These are phyloP conservation scores for Aspergillus heteromorphus DNA, from an alignment of 495 filamentous ascomycete species.

Conservation along the genomic window DNA sequence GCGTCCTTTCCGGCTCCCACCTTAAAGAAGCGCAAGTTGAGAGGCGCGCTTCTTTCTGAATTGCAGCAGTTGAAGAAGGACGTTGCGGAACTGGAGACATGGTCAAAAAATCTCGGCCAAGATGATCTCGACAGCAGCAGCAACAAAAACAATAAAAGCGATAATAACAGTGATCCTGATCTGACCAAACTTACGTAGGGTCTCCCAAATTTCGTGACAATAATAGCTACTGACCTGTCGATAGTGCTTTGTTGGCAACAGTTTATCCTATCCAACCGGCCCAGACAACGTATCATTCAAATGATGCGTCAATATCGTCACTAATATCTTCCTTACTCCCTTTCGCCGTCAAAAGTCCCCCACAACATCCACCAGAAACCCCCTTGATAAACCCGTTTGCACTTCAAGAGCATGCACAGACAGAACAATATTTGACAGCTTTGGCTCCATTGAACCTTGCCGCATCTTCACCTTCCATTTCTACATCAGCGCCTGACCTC, in stretches of 20 bases:
- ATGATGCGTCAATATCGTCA: slow-evolving; percentile 29
- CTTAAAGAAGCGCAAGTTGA: slow-evolving; percentile 27
- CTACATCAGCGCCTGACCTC: slow-evolving; percentile 10
- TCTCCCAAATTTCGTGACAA: background rate
- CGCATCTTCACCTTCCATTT: slow-evolving; percentile 20
- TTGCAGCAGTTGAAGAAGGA: slow-evolving; percentile 31
- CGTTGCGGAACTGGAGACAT: slow-evolving; percentile 32
- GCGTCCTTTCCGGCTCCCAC: slow-evolving; percentile 20
- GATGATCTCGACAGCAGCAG: slow-evolving; percentile 6
- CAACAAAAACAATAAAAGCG: slow-evolving; percentile 15
- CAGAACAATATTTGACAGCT: slow-evolving; percentile 30
- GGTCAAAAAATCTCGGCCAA: slow-evolving; percentile 21
- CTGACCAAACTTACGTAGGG: slow-evolving; percentile 31
- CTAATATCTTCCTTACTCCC: slow-evolving; percentile 38
- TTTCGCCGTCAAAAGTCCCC: slow-evolving; percentile 30
- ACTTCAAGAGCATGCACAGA: slow-evolving; percentile 23
- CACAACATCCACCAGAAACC: slow-evolving; percentile 17
- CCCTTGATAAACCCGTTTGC: slow-evolving; percentile 34
- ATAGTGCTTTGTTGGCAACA: slow-evolving; percentile 23
- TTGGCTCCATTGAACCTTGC: slow-evolving; percentile 35
- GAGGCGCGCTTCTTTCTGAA: slow-evolving; percentile 27
- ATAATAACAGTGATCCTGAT: slow-evolving; percentile 19
- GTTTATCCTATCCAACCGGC: slow-evolving; percentile 21
- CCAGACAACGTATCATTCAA: slow-evolving; percentile 6
- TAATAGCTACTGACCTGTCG: slow-evolving; percentile 11